Evolutionary conservation across 257 asterid genomes (phyloP), one percentile per base, ranked within the genome.

Genomic region (Catharanthus roseus): DNA sequence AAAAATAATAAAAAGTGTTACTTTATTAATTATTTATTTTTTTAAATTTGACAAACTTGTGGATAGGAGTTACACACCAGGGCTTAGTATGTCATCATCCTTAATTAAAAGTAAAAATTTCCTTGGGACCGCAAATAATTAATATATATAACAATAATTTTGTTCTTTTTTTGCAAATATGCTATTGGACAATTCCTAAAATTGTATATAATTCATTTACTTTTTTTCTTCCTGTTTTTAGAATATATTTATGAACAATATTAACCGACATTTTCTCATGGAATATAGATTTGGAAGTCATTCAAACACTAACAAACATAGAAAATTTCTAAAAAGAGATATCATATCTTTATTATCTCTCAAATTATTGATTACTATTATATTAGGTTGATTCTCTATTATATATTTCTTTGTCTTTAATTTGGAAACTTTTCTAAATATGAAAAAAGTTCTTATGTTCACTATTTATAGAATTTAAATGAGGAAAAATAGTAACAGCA

Each of bases 211-310:
- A 33, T 47, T 45, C 49, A 10, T 18, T 61, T 56, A 3, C 26
- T 9, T 64, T 15, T 64, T 15, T 33, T 26, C 8, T 71, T 34
- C 47, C 28, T 42, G 34, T 60, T 72, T n/a, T 61, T 34, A 21
- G 69, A 60, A 61, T n/a, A 47, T 36, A 38, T 62, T 61, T 45
- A 45, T 62, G 70, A 62, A 47, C 34, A n/a, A n/a, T n/a, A 36
- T 23, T 36, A 44, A 72, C 64, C 42, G 29, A 61, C 61, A 44
- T 47, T 10, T 45, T 62, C 38, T 38, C 41, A 31, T 15, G 42
- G 24, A 15, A 41, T 34, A 54, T 38, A 10, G 38, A 34, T 54
- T 54, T 34, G 12, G 24, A 69, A 69, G 33, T 4, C 15, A 24
- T 53, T 42, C 24, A 18, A 33, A 33, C 28, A 31, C 23, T 54